These are phyloP conservation scores for Citrus trifoliata DNA, from an alignment of 345 rosid genomes.

Conservation along the genomic window DNA sequence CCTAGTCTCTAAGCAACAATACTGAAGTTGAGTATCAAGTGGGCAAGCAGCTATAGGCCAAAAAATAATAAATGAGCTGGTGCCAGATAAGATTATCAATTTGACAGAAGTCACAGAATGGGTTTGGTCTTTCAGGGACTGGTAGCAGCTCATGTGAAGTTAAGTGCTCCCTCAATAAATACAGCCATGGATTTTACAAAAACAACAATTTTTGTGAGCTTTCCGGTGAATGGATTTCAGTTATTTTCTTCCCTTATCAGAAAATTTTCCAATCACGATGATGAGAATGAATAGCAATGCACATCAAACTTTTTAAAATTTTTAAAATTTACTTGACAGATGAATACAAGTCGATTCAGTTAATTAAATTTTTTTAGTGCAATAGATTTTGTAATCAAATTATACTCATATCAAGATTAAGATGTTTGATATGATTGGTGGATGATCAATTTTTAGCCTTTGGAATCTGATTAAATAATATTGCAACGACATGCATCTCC, in stretches of 20 bases:
- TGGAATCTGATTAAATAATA: not conserved
- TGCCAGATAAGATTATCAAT: not conserved
- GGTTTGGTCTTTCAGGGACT: not conserved
- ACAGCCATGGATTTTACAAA: not conserved
- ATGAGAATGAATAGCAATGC: not conserved
- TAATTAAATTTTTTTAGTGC: too few species aligned
- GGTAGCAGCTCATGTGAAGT: not conserved
- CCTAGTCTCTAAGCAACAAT: not conserved
- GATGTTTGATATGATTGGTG: not conserved
- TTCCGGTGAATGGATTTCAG: not conserved
- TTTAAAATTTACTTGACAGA: too few species aligned
- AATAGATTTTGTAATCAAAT: not conserved
- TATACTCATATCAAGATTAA: not conserved
- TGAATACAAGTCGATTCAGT: too few species aligned
- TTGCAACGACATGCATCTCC: not conserved
- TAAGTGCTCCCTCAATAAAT: conserved; percentile 1
- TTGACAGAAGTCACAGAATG: conserved; percentile 15
- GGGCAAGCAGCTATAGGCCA: not conserved
- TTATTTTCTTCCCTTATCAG: not conserved
- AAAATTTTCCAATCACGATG: not conserved
- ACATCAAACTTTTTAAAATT: not conserved
- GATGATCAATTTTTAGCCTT: not conserved
- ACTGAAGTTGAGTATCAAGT: not conserved
- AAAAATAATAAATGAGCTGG: not conserved
- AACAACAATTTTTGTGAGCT: not conserved